Base-by-base conservation (phyloP, 2,329 filamentous ascomycete species). In the Laburnicola sp. region DNA sequence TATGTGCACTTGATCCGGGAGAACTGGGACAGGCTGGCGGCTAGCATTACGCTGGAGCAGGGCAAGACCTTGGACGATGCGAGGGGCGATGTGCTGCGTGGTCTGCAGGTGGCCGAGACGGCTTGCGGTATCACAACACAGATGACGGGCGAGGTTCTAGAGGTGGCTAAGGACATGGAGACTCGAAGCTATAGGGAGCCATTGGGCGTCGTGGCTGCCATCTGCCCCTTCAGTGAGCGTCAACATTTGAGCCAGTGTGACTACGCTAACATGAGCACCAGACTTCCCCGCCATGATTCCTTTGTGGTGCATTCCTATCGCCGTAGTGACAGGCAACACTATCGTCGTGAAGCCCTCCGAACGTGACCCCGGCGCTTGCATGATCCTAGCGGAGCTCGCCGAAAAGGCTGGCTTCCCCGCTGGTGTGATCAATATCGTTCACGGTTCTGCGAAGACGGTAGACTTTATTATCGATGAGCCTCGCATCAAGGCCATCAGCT, bases 211-310 rank as follows among this genome's bases (percentile, higher is more conserved):
- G 86, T 88, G 37, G 88, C 89, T 51, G 88, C 89, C 51, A 94
- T 94, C 62, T 94, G 89, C 79, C 89, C 89, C 2, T 94, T 94
- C 71, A 94, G 86, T 90, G 72, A 73, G 86, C 75, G 23, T 21
- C 37, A 10, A 10, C 28, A 23, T 23, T 30, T 25, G 27, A n/a
- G 28, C 23, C 11, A 50, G 35, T 9, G 30, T 16, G 16, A 30
- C 23, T 22, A 21, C 45, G 49, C 68, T 72, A 60, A 71, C 63
- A 50, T 27, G 30, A 27, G 48, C 39, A 10, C 45, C 54, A 89
- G 86, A 94, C 79, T 94, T 94, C 76, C 89, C 89, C 37, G 89
- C 89, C 63, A 95, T 95, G 89, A 94, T 95, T 72, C 90, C 89
- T 3, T 81, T 95, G n/a, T 95, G 89, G 89, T 91, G 84, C 54